Percentiles rank a stretch among this genome's conserved stretches.
phyloP scores from a whole-genome alignment of 495 filamentous ascomycete genomes.

The Neurospora sublineolata region DNA sequence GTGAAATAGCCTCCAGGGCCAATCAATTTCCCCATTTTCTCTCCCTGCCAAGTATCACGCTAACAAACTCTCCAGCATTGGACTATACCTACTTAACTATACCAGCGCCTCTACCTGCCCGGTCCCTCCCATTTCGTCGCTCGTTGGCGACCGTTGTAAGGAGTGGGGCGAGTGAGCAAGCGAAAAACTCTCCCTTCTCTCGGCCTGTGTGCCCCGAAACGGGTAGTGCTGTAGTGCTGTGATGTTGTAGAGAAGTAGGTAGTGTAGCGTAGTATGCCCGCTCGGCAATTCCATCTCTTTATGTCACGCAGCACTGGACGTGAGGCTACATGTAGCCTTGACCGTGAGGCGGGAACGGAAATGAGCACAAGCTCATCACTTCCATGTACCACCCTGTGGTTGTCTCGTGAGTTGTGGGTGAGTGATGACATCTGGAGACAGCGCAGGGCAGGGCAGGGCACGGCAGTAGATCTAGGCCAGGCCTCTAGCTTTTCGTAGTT shows the following conservation, averaged over 20 bases:
- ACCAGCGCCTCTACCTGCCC: neutral
- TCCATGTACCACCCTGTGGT: neutral
- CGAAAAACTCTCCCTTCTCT: neutral
- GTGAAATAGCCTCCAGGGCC: too few species aligned
- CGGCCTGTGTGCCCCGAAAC: neutral
- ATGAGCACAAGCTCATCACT: neutral
- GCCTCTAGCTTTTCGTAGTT: neutral
- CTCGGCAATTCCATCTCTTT: neutral
- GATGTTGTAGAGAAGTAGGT: neutral
- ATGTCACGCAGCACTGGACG: neutral
- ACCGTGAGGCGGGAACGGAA: neutral
- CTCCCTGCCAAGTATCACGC: too few species aligned
- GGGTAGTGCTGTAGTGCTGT: neutral
- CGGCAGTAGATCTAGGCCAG: neutral
- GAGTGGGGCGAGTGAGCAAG: neutral
- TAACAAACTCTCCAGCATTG: too few species aligned
- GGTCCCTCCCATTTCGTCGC: neutral
- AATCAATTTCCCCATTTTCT: too few species aligned
- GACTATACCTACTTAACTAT: neutral
- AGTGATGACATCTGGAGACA: neutral
- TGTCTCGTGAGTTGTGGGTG: neutral
- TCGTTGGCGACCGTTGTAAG: neutral
- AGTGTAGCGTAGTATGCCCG: neutral
- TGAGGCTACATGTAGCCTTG: neutral
- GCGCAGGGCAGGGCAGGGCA: neutral